Conservation (phyloP, 768 basidiomycete species). For the Russula griseocarnosa region DNA sequence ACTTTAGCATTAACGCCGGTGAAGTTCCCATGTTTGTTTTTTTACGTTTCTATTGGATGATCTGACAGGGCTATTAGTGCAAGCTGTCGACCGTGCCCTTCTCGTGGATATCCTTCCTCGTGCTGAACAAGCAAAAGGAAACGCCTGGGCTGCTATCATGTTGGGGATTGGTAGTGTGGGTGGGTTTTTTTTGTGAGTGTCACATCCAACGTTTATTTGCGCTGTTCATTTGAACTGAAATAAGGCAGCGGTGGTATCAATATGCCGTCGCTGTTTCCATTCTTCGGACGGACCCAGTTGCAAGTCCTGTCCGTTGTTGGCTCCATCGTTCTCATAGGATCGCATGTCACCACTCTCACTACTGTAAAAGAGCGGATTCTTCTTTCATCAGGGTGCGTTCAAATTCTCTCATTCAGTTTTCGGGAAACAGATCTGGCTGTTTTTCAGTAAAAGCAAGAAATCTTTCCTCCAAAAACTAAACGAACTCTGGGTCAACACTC, state of each 20-base stretch:
- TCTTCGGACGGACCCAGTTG: slow-evolving; percentile 74
- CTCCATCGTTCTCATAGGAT: slow-evolving; percentile 56
- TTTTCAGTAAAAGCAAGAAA: slow-evolving; percentile 33
- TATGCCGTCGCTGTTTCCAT: slow-evolving; percentile 63
- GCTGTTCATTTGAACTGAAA: neutral
- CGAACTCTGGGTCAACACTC: slow-evolving; percentile 68
- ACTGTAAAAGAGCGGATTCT: slow-evolving; percentile 74
- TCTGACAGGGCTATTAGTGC: slow-evolving; percentile 46
- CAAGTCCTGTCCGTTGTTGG: slow-evolving; percentile 78
- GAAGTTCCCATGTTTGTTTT: slow-evolving; percentile 4
- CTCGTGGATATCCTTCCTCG: slow-evolving; percentile 82
- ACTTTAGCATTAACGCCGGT: slow-evolving; percentile 62
- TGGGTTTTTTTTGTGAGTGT: slow-evolving; percentile 81
- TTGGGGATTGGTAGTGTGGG: slow-evolving; percentile 77
- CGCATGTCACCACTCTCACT: slow-evolving; percentile 59
- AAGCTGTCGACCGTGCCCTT: slow-evolving; percentile 86
- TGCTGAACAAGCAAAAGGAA: slow-evolving; percentile 72
- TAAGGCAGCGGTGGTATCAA: slow-evolving; percentile 72
- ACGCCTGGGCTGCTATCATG: slow-evolving; percentile 97
- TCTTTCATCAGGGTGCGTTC: slow-evolving; percentile 39
- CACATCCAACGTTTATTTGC: neutral
- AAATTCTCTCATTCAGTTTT: neutral
- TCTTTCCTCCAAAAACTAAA: slow-evolving; percentile 45
- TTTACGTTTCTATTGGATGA: slow-evolving; percentile 37
- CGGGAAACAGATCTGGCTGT: neutral